phyloP scores from a whole-genome alignment of 192 early-diverging fungal species.

The Coemansia asiatica region DNA sequence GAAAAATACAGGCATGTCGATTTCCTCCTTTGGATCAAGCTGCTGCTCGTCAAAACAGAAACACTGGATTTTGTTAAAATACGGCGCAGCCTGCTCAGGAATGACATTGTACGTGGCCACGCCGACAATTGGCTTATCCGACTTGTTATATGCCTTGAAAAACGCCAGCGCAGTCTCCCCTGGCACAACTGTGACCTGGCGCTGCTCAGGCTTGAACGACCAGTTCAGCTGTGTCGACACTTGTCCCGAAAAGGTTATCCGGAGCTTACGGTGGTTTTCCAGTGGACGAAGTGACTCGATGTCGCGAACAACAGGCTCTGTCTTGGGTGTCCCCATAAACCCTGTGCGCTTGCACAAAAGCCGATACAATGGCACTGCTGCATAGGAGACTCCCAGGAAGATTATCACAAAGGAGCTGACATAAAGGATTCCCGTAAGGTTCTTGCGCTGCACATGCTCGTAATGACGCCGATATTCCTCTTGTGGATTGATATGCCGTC shows the following conservation, averaged over 20 bases:
- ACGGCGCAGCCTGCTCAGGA: slow-evolving; percentile 86
- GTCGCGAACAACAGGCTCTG: slow-evolving; percentile 63
- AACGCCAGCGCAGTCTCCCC: slow-evolving; percentile 97
- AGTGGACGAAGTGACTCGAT: slow-evolving; percentile 62
- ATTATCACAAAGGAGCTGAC: slow-evolving; percentile 76
- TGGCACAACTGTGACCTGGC: slow-evolving; percentile 84
- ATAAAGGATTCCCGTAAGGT: slow-evolving; percentile 65
- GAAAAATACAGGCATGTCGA: slow-evolving; percentile 97
- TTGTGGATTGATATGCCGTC: slow-evolving; percentile 9
- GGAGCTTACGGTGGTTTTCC: slow-evolving; percentile 65
- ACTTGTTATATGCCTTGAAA: slow-evolving; percentile 87
- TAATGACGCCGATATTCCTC: slow-evolving; percentile 34
- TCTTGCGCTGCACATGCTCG: slow-evolving; percentile 33
- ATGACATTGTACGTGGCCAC: slow-evolving; percentile 97
- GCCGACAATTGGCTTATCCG: slow-evolving; percentile 85
- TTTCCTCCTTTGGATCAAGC: slow-evolving; percentile 81
- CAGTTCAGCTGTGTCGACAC: slow-evolving; percentile 80
- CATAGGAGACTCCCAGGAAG: slow-evolving; percentile 86
- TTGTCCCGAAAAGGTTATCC: slow-evolving; percentile 70
- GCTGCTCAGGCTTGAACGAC: slow-evolving; percentile 87
- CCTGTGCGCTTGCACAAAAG: slow-evolving; percentile 94
- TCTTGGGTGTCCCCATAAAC: slow-evolving; percentile 84
- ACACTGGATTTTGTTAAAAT: slow-evolving; percentile 99
- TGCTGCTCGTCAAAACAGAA: slow-evolving; percentile 99
- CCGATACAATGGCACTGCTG: slow-evolving; percentile 93